Conservation (phyloP, 2,329 filamentous ascomycete species). For the Trichoderma cornu-damae region DNA sequence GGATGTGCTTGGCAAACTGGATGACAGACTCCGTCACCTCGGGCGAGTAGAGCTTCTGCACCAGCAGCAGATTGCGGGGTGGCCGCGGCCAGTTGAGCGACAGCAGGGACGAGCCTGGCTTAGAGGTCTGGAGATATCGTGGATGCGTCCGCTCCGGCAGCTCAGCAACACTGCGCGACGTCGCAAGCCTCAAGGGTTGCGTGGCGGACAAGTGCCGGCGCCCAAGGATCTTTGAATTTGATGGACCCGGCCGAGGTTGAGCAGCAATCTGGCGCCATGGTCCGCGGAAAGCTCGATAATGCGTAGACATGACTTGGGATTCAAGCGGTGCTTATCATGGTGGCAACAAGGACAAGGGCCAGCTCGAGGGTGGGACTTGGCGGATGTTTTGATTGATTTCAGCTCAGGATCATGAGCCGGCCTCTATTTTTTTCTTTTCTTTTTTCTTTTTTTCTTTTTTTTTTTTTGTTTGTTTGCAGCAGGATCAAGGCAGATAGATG, state of each 20-base stretch:
- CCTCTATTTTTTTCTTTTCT: not conserved
- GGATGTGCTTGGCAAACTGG: constrained; percentile 64
- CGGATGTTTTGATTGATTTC: not conserved
- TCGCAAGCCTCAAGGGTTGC: constrained; percentile 31
- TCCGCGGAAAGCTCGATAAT: constrained; percentile 3
- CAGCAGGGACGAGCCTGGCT: constrained; percentile 48
- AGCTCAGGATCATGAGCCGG: not conserved
- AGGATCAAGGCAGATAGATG: not conserved
- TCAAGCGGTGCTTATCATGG: constrained; percentile 16
- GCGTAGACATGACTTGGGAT: constrained; percentile 14
- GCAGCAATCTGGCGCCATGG: constrained; percentile 15
- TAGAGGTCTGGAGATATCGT: constrained; percentile 37
- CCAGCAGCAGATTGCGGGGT: constrained; percentile 52
- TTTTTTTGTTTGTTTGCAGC: no score
- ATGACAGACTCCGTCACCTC: constrained; percentile 49
- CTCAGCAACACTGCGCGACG: constrained; percentile 30
- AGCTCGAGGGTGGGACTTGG: not conserved
- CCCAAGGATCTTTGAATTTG: not conserved
- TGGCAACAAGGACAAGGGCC: not conserved
- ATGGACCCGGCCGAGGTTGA: constrained; percentile 13
- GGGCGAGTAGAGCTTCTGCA: constrained; percentile 54
- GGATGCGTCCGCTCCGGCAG: constrained; percentile 34
- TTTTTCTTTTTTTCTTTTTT: no score
- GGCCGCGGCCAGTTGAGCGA: constrained; percentile 51
- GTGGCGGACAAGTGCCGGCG: constrained; percentile 47